phyloP scores from a whole-genome alignment of 257 asterid species.

The Fraxinus quadrangulata region DNA sequence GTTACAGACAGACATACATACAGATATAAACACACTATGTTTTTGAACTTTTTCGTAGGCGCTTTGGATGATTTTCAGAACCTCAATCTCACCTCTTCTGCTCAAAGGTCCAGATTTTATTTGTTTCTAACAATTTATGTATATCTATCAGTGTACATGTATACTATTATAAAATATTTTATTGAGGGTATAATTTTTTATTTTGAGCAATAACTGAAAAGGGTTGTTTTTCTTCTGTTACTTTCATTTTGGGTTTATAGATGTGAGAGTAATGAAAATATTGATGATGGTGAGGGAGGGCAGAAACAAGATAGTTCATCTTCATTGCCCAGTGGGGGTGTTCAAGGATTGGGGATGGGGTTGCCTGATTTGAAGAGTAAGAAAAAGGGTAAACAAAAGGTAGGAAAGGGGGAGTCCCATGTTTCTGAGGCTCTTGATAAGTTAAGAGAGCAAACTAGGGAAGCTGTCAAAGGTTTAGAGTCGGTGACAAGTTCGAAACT shows the following conservation, averaged over 20 bases:
- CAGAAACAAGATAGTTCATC: conserved; percentile 49
- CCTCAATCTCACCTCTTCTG: conserved; percentile 76
- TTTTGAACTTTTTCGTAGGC: conserved; percentile 52
- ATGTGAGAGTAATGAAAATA: conserved; percentile 31
- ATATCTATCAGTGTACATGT: conserved; percentile 11
- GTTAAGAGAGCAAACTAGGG: conserved; percentile 92
- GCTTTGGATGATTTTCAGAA: conserved; percentile 99
- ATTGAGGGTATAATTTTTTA: conserved; percentile 2
- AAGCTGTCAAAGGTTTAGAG: conserved; percentile 88
- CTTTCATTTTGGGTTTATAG: conserved; percentile 36
- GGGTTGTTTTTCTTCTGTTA: background rate
- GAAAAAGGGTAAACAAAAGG: conserved; percentile 87
- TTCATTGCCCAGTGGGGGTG: conserved; percentile 38
- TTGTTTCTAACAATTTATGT: background rate
- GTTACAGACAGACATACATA: background rate
- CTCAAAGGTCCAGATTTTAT: conserved; percentile 59
- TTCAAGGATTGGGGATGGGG: conserved; percentile 92
- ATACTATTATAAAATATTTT: background rate
- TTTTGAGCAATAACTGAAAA: conserved; percentile 14
- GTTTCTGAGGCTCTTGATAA: conserved; percentile 89
- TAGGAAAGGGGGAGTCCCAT: conserved; percentile 63
- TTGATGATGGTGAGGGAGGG: conserved; percentile 35
- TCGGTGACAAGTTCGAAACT: conserved; percentile 60
- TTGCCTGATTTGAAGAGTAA: conserved; percentile 87
- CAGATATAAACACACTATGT: background rate